phyloP scores from a whole-genome alignment of 257 asterid species.

The Scutellaria minor region DNA sequence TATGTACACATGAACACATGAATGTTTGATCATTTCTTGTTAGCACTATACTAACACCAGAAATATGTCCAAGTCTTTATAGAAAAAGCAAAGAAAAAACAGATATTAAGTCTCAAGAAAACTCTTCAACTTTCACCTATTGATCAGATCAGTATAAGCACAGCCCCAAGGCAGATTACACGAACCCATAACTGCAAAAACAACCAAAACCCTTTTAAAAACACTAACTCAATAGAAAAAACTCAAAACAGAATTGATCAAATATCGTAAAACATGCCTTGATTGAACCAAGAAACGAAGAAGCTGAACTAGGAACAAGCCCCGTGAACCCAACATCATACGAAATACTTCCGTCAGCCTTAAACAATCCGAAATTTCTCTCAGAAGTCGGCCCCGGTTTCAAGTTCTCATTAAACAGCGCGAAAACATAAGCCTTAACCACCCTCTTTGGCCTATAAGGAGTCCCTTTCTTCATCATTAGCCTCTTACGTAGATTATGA shows the following conservation, averaged over 20 bases:
- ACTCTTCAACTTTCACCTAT: neutral
- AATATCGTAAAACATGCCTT: constrained; percentile 44
- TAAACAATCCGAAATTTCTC: constrained; percentile 82
- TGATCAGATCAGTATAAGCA: neutral
- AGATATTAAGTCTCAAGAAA: no score
- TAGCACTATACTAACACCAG: no score
- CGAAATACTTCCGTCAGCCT: constrained; percentile 76
- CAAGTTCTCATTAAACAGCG: constrained; percentile 71
- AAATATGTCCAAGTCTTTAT: no score
- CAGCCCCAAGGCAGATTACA: neutral
- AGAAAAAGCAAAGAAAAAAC: neutral
- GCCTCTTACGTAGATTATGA: constrained; percentile 51
- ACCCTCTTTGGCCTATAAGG: constrained; percentile 66
- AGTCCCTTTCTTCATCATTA: constrained; percentile 70
- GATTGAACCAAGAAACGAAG: constrained; percentile 38
- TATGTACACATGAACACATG: neutral
- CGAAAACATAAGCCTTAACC: constrained; percentile 73
- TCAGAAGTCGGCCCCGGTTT: constrained; percentile 89
- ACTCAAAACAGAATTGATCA: neutral
- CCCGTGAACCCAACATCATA: constrained; percentile 79
- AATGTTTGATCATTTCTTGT: neutral
- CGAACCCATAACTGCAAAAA: neutral
- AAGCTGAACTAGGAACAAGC: constrained; percentile 58
- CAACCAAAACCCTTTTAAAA: no score
- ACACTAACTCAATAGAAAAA: neutral